Evolutionary conservation across 2,329 filamentous ascomycete species (phyloP).

Genomic region (Aspergillus persii): DNA sequence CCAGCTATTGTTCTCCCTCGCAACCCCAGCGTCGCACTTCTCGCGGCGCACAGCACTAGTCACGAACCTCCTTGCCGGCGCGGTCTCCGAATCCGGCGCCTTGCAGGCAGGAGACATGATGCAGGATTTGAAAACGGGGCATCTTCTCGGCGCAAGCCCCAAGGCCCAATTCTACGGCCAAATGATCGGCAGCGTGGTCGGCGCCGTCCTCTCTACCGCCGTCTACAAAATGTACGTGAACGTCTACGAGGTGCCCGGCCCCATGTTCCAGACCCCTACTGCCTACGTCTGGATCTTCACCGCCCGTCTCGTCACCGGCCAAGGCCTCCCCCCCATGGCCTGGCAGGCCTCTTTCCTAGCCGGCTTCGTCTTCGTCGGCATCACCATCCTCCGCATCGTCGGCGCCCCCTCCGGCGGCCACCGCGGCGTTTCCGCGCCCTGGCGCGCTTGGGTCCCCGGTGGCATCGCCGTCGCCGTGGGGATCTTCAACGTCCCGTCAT

Average conservation of each 20-base stretch:
- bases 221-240: slow-evolving; percentile 88
- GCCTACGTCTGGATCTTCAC: slow-evolving; percentile 98
- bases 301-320: slow-evolving; percentile 84
- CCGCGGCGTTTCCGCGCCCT: slow-evolving; percentile 47
- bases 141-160: slow-evolving; percentile 85
- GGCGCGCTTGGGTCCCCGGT: slow-evolving; percentile 78
- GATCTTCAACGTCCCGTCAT: slow-evolving; percentile 97
- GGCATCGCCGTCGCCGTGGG: slow-evolving; percentile 96
- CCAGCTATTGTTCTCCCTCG: slow-evolving; percentile 89
- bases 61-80: slow-evolving; percentile 91
- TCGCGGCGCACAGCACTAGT: slow-evolving; percentile 79
- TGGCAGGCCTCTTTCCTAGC: slow-evolving; percentile 73
- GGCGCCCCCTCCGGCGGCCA: slow-evolving; percentile 37
- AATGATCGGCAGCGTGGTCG: slow-evolving; percentile 81
- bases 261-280: slow-evolving; percentile 89
- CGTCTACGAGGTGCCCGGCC: slow-evolving; percentile 84
- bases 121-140: slow-evolving; percentile 95
- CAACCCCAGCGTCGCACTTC: slow-evolving; percentile 75
- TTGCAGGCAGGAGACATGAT: slow-evolving; percentile 94
- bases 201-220: slow-evolving; percentile 79
- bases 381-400: slow-evolving; percentile 69
- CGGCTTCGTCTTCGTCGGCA: slow-evolving; percentile 68
- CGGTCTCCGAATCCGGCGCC: slow-evolving; percentile 79
- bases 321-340: slow-evolving; percentile 81
- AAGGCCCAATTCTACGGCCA: slow-evolving; percentile 97